A percentile compares a stretch with the other conserved stretches of the same genome.
Conservation (phyloP, 2,329 filamentous ascomycete genomes). For the Calonectria naviculata region DNA sequence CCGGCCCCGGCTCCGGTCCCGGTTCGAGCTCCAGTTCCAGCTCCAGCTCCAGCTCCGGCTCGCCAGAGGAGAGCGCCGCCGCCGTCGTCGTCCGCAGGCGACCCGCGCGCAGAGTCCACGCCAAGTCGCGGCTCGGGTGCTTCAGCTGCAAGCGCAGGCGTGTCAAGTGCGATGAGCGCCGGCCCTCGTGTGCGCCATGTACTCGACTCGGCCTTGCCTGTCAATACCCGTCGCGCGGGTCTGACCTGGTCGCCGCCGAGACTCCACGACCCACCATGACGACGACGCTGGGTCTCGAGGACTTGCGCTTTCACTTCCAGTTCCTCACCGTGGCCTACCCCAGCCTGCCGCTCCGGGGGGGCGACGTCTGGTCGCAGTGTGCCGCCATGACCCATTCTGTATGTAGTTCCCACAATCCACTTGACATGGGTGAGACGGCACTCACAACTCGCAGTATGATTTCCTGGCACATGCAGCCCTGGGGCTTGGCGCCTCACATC, state of each 20-base stretch:
- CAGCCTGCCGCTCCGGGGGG: conserved; percentile 46
- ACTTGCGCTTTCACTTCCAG: conserved; percentile 63
- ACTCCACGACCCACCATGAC: conserved; percentile 24
- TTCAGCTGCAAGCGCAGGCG: conserved; percentile 46
- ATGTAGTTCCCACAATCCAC: conserved; percentile 10
- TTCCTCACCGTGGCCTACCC: conserved; percentile 57
- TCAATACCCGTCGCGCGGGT: conserved; percentile 41
- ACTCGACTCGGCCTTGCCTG: conserved; percentile 47
- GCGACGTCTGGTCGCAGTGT: conserved; percentile 47
- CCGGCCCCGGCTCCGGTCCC: neutral
- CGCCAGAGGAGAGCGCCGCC: neutral
- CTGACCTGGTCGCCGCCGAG: neutral
- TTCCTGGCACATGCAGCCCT: conserved; percentile 51
- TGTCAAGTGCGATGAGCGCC: conserved; percentile 46
- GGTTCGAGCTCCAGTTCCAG: neutral
- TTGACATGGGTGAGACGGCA: too few species aligned
- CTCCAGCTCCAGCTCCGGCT: conserved; percentile 15
- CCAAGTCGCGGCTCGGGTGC: conserved; percentile 46
- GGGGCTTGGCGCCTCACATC: conserved; percentile 50
- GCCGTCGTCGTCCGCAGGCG: neutral
- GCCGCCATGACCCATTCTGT: conserved; percentile 49
- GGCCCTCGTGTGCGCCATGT: conserved; percentile 45
- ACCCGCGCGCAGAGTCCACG: conserved; percentile 30
- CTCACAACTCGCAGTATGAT: conserved; percentile 42
- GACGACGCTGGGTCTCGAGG: conserved; percentile 49